phyloP scores from a whole-genome alignment of 2,329 filamentous ascomycete species.

The Pseudogymnoascus sp. region DNA sequence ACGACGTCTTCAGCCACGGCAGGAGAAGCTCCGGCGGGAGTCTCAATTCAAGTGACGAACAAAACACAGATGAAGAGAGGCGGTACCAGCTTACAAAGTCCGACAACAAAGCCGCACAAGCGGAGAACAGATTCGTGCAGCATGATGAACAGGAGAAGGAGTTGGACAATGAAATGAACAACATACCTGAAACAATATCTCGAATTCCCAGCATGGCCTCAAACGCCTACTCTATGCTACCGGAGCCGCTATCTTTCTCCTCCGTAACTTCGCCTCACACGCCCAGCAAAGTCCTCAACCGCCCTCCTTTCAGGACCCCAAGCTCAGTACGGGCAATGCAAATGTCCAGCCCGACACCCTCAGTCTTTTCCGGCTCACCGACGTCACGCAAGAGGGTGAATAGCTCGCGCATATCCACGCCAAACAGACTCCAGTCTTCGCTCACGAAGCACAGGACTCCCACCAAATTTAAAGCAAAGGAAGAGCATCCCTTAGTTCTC shows the following conservation, averaged over 20 bases:
- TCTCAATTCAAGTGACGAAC: constrained; percentile 25
- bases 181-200: constrained; percentile 44
- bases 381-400: constrained; percentile 44
- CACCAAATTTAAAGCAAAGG: constrained; percentile 49
- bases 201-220: constrained; percentile 30
- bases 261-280: constrained; percentile 29
- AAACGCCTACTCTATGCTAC: constrained; percentile 22
- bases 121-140: constrained; percentile 32
- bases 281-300: constrained; percentile 47
- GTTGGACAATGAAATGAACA: constrained; percentile 16
- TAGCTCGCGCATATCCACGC: constrained; percentile 53
- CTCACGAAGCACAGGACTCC: constrained; percentile 39
- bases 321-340: constrained; percentile 66
- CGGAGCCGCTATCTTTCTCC: constrained; percentile 14
- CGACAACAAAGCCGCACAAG: constrained; percentile 21
- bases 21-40: constrained; percentile 22
- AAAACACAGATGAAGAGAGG: constrained; percentile 22
- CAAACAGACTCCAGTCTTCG: constrained; percentile 24
- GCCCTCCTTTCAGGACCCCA: constrained; percentile 62
- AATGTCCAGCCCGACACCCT: constrained; percentile 60
- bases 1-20: constrained; percentile 30
- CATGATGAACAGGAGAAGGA: constrained; percentile 43
- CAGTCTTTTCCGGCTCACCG: constrained; percentile 48
- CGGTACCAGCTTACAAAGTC: constrained; percentile 1
- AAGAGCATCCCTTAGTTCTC: constrained; percentile 63